These are phyloP conservation scores for Nicotiana otophora DNA, from an alignment of 257 asterid genomes.

Conservation along the genomic window DNA sequence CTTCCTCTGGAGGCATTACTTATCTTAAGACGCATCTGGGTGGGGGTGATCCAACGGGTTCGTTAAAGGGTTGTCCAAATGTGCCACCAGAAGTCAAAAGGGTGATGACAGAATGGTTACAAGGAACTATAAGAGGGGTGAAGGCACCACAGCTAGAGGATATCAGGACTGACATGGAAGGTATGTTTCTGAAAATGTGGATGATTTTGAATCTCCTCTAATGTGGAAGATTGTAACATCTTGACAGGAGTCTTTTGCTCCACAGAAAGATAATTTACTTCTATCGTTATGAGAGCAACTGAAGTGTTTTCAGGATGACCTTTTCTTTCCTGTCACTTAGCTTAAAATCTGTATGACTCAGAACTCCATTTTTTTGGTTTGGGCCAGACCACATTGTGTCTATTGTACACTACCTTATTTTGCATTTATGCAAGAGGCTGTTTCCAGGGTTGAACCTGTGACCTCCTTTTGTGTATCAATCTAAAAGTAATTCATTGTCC, in stretches of 20 bases:
- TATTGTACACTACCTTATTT: background rate
- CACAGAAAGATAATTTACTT: background rate
- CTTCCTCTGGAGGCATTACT: conserved; percentile 48
- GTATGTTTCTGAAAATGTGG: conserved; percentile 1
- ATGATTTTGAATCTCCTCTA: background rate
- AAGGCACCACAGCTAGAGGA: conserved; percentile 29
- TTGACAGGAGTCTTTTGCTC: background rate
- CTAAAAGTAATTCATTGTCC: background rate
- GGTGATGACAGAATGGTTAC: conserved; percentile 42
- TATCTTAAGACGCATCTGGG: conserved; percentile 54
- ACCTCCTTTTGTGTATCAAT: background rate
- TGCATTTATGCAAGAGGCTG: background rate
- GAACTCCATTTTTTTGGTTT: background rate
- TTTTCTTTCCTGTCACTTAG: background rate
- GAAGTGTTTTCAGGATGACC: background rate
- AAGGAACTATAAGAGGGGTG: conserved; percentile 33
- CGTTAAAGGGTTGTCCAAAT: conserved; percentile 43
- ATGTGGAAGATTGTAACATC: background rate
- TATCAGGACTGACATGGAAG: conserved; percentile 7
- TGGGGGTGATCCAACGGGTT: conserved; percentile 38
- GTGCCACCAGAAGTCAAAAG: conserved; percentile 36
- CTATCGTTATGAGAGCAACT: background rate
- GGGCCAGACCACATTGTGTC: background rate
- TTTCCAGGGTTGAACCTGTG: background rate
- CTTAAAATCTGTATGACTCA: background rate